Evolutionary conservation across 441 rosid species (phyloP), one percentile per base, ranked within the genome.

Genomic region (Lepidium campestre): DNA sequence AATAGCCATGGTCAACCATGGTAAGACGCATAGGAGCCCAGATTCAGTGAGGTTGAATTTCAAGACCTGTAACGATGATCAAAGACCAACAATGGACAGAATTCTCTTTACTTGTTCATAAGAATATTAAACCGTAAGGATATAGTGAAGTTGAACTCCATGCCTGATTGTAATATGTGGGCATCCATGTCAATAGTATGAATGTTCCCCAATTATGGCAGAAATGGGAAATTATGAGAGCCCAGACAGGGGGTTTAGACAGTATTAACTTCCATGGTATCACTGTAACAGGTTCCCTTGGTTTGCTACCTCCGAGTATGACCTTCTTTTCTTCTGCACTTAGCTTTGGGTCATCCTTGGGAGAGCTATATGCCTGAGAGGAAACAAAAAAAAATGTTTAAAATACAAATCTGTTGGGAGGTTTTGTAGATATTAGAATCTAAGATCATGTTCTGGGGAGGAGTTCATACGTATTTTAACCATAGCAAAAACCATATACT

Each of bases 151-250:
- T 31, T 55, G 22, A 34, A 48, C 29, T 40, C n/a, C 70, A 48
- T 76, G 85, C 97, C 99, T 93, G 99, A 78, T 89, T 93, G 86
- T 93, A 93, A 79, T 93, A 93, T 34, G 99, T 93, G 25, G 99
- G 99, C 99, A 93, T 93, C 99, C 99, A 93, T 23, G 99, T 91
- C 68, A 91, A 74, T 55, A 93, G 87, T 75, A 93, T 93, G 77
- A 93, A 93, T 10, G 99, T 93, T 73, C 99, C 97, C 99, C 99
- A 93, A 46, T 93, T 93, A 73, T 93, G 99, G 78, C 97, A 93
- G 81, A 93, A 93, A 73, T 93, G 99, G 14, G 96, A 93, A 70
- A 91, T 72, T 48, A 91, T 91, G 59, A 93, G 93, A 68, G 99
- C 99, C 99, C 99, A 93, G 53, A 93, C 99, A 59, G 99, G 90